These are phyloP conservation scores for Mycena citricolor DNA, from an alignment of 1,284 basidiomycete species.

Conservation along the genomic window DNA sequence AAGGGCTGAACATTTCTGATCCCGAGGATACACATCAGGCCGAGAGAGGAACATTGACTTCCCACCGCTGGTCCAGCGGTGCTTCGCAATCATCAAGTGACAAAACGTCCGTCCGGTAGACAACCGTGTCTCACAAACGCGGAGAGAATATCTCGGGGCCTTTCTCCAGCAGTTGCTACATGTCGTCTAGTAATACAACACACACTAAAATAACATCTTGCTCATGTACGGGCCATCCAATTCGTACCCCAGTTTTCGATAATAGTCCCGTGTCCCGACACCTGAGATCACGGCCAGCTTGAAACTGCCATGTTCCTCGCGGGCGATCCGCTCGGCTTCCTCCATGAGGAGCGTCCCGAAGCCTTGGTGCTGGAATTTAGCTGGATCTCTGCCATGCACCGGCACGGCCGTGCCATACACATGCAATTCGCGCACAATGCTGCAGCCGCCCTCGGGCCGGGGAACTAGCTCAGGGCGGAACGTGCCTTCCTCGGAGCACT, in stretches of 20 bases:
- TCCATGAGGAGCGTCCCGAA: conserved; percentile 99
- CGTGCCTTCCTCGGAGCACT: conserved; percentile 95
- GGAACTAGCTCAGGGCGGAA: conserved; percentile 90
- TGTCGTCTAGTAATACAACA: conserved; percentile 17
- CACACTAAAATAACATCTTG: conserved; percentile 58
- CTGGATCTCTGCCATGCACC: conserved; percentile 95
- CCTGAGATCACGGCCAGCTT: conserved; percentile 97
- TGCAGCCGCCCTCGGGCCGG: conserved; percentile 78
- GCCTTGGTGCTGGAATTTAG: conserved; percentile 97
- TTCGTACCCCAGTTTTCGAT: conserved; percentile 89
- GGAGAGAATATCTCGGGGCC: too few relatives aligned
- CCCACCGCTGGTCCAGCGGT: too few relatives aligned
- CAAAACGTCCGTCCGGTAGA: too few relatives aligned
- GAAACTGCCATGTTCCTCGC: conserved; percentile 93
- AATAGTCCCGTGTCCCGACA: conserved; percentile 94
- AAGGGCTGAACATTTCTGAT: too few relatives aligned
- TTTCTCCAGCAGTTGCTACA: too few relatives aligned
- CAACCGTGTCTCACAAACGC: too few relatives aligned
- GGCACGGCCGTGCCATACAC: conserved; percentile 99
- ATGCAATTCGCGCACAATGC: conserved; percentile 95
- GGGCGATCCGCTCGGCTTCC: conserved; percentile 97
- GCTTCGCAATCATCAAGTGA: too few relatives aligned
- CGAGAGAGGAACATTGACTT: too few relatives aligned
- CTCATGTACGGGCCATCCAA: conserved; percentile 98
- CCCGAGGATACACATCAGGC: too few relatives aligned